These are phyloP conservation scores for Kickxella alabastrina DNA, from an alignment of 192 early-diverging fungal genomes.

Conservation along the genomic window DNA sequence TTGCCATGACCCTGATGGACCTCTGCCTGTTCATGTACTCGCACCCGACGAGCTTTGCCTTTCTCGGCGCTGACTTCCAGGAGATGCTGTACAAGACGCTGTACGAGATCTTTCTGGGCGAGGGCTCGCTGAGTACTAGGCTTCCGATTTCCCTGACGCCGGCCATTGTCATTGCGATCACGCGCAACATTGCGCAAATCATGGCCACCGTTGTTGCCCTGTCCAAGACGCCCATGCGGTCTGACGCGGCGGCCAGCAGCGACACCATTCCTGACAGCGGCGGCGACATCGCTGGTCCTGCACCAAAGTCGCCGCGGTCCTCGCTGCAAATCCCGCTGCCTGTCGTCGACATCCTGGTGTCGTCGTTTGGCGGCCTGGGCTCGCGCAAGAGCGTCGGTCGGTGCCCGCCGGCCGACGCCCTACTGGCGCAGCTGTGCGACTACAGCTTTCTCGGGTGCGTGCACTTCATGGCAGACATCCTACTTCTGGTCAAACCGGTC, in stretches of 20 bases:
- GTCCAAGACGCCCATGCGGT: conserved; percentile 11
- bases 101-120: conserved; percentile 42
- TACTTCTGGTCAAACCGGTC: conserved; percentile 39
- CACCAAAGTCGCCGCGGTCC: conserved; percentile 29
- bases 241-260: neutral
- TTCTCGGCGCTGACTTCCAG: conserved; percentile 40
- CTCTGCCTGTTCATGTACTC: conserved; percentile 50
- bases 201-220: conserved; percentile 44
- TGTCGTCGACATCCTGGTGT: conserved; percentile 34
- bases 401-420: conserved; percentile 33
- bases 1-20: conserved; percentile 47
- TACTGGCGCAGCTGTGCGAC: conserved; percentile 37
- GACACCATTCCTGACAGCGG: conserved; percentile 3
- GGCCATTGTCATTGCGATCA: conserved; percentile 36
- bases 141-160: conserved; percentile 40
- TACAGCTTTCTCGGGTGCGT: conserved; percentile 45
- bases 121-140: conserved; percentile 37
- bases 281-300: conserved; percentile 7
- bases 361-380: conserved; percentile 22
- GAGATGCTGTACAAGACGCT: conserved; percentile 51
- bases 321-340: conserved; percentile 43
- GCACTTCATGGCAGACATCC: conserved; percentile 48
- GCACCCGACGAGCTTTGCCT: conserved; percentile 47
- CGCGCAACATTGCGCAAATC: conserved; percentile 47
- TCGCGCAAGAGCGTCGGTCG: conserved; percentile 33